Evolutionary conservation across 495 filamentous ascomycete genomes (phyloP).

Genomic region (Neurospora sp.): DNA sequence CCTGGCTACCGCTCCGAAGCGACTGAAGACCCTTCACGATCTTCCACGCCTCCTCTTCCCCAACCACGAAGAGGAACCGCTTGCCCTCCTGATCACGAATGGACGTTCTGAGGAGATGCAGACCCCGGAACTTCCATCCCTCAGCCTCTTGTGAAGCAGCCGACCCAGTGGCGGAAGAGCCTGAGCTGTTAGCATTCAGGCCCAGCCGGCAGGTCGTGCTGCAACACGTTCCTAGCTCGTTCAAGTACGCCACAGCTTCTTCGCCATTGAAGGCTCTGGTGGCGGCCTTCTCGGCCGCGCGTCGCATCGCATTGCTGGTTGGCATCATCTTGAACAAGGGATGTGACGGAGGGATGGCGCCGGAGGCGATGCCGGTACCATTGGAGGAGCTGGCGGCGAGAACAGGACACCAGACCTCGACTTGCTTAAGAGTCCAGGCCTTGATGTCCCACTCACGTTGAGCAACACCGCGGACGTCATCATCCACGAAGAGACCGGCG

Average conservation of each 20-base stretch:
- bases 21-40: slow-evolving; percentile 70
- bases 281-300: slow-evolving; percentile 35
- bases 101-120: slow-evolving; percentile 75
- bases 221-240: slow-evolving; percentile 49
- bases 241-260: slow-evolving; percentile 53
- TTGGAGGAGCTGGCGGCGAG: slow-evolving; percentile 27
- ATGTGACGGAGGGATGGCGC: slow-evolving; percentile 28
- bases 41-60: slow-evolving; percentile 87
- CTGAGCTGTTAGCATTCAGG: slow-evolving; percentile 4
- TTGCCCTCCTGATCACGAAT: slow-evolving; percentile 78
- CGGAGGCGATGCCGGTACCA: slow-evolving; percentile 3
- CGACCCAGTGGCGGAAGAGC: slow-evolving; percentile 16
- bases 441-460: slow-evolving; percentile 98
- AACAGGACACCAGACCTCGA: slow-evolving; percentile 78
- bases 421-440: slow-evolving; percentile 86
- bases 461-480: slow-evolving; percentile 75
- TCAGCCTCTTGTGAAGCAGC: slow-evolving; percentile 37
- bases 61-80: slow-evolving; percentile 71
- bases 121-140: slow-evolving; percentile 40
- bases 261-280: slow-evolving; percentile 43
- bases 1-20: slow-evolving; percentile 60
- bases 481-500: slow-evolving; percentile 93
- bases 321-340: slow-evolving; percentile 29
- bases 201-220: slow-evolving; percentile 49
- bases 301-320: slow-evolving; percentile 14